Base-by-base conservation (phyloP, 148 eudicot genomes). In the Rhododendron henanense region DNA sequence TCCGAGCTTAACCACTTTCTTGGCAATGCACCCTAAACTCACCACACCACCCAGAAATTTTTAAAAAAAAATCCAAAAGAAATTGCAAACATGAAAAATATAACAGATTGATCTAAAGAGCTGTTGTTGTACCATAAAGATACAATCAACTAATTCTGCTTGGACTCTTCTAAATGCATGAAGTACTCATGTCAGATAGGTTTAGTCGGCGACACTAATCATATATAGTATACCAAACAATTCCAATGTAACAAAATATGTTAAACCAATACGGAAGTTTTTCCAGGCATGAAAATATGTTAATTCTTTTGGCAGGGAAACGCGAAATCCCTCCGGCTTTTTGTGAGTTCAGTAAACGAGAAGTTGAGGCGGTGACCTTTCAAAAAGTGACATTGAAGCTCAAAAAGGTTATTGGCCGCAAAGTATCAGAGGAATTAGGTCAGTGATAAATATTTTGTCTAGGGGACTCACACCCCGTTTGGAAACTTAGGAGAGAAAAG, bases 1-100 rank as follows among this genome's bases (percentile, higher is more conserved):
- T 97, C 99, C 28, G 93, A 92, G 88, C 99, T 85, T 97, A 98
- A 41, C 99, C 96, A 89, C 98, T 97, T 94, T 97, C 99, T 88
- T 91, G 93, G 89, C 99, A 97, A 87, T 97, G 91, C 83, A 97
- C 94, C 94, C 98, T 97, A 85, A 76, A 45, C 83, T 53, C 88
- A 83, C 50, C 77, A 23, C 73, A 85, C n/a, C 45, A 53, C 10
- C 73, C 89, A 83, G 25, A 21, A 78, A 45, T 69, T 73, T 73
- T 69, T 1, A 33, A 13, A 51, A 57, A 57, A 3, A 35, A 35
- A 35, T 39, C 41, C 41, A 39, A 39, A 39, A 41, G 45, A 41
- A 41, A 41, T 41, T 6, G 45, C 45, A 41, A 41, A 41, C 45
- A 41, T 41, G 45, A 41, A 41, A 41, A 41, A 41, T 41, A 41